Evolutionary conservation across 768 basidiomycete species (phyloP).

Genomic region (Suillus decipiens): DNA sequence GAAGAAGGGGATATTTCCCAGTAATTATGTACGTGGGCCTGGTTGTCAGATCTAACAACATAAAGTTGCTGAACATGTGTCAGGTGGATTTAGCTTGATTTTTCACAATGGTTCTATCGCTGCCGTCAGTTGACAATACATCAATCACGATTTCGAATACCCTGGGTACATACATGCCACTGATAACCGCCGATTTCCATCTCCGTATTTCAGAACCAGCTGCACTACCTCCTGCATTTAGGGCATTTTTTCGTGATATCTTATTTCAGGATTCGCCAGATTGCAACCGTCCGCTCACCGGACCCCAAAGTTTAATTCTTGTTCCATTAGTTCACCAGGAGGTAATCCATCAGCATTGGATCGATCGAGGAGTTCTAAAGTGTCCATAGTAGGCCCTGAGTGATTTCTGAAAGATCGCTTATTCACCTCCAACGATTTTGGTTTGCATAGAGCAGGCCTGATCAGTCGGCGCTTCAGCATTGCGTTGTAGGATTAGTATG

Average conservation of each 20-base stretch:
- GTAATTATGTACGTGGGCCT: conserved; percentile 72
- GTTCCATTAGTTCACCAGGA: background rate
- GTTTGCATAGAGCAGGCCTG: background rate
- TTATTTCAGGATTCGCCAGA: background rate
- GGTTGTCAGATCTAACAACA: conserved; percentile 14
- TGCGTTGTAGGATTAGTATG: background rate
- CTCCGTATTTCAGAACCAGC: background rate
- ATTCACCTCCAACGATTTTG: background rate
- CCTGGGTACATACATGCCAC: conserved; percentile 1
- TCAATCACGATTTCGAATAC: conserved; percentile 4
- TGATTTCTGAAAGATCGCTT: background rate
- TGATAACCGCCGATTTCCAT: conserved; percentile 3
- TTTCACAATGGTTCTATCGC: conserved; percentile 8
- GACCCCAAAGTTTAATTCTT: background rate
- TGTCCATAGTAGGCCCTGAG: background rate
- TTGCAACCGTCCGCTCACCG: background rate
- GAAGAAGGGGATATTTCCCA: conserved; percentile 81
- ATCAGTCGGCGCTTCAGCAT: no score
- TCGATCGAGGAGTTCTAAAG: background rate
- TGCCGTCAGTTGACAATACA: conserved; percentile 14
- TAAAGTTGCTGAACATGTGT: conserved; percentile 24
- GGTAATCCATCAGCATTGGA: background rate
- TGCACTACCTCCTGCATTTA: background rate
- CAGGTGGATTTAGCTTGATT: conserved; percentile 54
- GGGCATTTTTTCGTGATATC: background rate